These are phyloP conservation scores for Penicillium sp. DNA, from an alignment of 2,329 filamentous ascomycete species.

Conservation along the genomic window DNA sequence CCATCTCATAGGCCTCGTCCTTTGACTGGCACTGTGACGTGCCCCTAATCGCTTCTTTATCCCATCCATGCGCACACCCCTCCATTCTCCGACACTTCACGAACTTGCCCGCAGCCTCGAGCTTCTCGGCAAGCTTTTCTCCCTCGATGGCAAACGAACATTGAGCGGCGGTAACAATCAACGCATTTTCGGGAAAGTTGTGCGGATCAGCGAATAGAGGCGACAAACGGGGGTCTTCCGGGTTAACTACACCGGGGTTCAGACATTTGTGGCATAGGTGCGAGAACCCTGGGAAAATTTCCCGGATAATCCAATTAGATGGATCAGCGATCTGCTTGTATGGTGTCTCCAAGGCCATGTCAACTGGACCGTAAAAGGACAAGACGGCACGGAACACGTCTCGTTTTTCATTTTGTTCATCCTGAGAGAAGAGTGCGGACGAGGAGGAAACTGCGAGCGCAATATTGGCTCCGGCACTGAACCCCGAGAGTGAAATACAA, in stretches of 20 bases:
- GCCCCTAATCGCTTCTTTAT: slow-evolving; percentile 30
- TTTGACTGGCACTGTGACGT: slow-evolving; percentile 22
- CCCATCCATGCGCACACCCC: slow-evolving; percentile 35
- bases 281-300: slow-evolving; percentile 22
- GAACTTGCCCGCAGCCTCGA: slow-evolving; percentile 10
- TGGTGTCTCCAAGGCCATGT: slow-evolving; percentile 16
- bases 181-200: slow-evolving; percentile 18
- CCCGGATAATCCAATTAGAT: slow-evolving; percentile 19
- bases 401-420: not conserved
- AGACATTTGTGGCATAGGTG: slow-evolving; percentile 25
- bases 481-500: slow-evolving; percentile 35
- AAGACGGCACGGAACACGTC: slow-evolving; percentile 24
- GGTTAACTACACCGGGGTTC: slow-evolving; percentile 1
- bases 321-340: slow-evolving; percentile 11
- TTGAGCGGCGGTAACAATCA: slow-evolving; percentile 25
- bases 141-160: slow-evolving; percentile 25
- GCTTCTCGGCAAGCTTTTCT: slow-evolving; percentile 20
- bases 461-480: slow-evolving; percentile 41
- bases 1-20: slow-evolving; percentile 29
- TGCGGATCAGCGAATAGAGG: slow-evolving; percentile 18
- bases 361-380: slow-evolving; percentile 29
- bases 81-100: slow-evolving; percentile 25
- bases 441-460: slow-evolving; percentile 28
- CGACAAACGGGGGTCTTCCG: slow-evolving; percentile 24
- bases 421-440: slow-evolving; percentile 9